phyloP scores from a whole-genome alignment of 148 eudicot species.

The Amaranthus cruentus region DNA sequence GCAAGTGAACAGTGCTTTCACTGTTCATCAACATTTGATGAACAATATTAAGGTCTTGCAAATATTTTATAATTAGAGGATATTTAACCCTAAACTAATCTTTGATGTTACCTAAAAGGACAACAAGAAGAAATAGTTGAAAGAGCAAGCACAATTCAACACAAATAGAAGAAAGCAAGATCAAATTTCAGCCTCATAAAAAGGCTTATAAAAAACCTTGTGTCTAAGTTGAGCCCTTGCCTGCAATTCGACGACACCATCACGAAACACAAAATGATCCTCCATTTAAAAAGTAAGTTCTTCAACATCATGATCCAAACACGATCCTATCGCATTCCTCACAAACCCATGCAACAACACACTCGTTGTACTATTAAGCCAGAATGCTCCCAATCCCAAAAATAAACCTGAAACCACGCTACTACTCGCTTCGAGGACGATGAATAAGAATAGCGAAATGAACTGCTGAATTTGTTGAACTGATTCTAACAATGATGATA shows the following conservation, averaged over 20 bases:
- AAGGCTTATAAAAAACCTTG: conserved; percentile 63
- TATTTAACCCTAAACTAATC: too few species aligned
- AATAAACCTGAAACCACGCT: conserved; percentile 6
- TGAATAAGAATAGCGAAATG: conserved; percentile 41
- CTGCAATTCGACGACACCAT: conserved; percentile 51
- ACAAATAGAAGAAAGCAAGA: not conserved
- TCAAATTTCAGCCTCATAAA: conserved; percentile 64
- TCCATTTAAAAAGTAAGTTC: conserved; percentile 80
- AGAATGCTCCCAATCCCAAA: conserved; percentile 30
- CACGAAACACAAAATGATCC: conserved; percentile 36
- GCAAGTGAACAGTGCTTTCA: too few species aligned
- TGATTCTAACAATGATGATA: conserved; percentile 21
- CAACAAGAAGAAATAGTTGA: too few species aligned
- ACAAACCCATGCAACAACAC: conserved; percentile 60
- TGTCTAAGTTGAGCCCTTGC: conserved; percentile 61
- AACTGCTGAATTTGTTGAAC: conserved; percentile 30
- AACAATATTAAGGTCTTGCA: too few species aligned
- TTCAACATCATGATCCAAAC: conserved; percentile 56
- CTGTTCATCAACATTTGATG: too few species aligned
- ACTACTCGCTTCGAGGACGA: conserved; percentile 25
- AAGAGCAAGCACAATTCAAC: not conserved
- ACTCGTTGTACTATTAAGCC: conserved; percentile 26
- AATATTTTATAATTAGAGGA: too few species aligned
- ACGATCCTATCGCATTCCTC: conserved; percentile 47
- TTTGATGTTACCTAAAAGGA: too few species aligned